Base-by-base conservation (phyloP, 805 yeast genomes). In the Soucietia sequanensis region DNA sequence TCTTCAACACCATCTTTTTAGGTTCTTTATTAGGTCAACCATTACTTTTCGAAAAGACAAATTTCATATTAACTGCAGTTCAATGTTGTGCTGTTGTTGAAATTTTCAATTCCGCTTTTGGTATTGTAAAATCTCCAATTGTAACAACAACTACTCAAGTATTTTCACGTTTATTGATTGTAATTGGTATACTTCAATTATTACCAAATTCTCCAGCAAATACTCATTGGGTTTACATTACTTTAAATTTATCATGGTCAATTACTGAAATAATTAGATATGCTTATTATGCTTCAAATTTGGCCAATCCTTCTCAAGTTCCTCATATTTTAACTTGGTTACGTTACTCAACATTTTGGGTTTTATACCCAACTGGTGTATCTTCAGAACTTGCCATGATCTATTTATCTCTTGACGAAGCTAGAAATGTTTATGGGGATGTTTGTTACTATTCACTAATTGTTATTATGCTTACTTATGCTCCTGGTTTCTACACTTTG, bases 331-430 rank as follows among this genome's bases (percentile, higher is more conserved):
- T 91, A 46, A 75, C 80, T 13, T 75, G 82, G 72, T 63, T 88
- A 44, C 76, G 99, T 52, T 93, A 93, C 71, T 84, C 85, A 43
- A 65, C 87, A 18, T 93, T 93, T 61, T 75, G 76, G 46, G 76
- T 87, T 2, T 68, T 93, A 44, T 93, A 93, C 54, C 99, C 99
- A 13, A 60, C 84, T 14, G 99, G 99, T 3, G 96, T 90, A n/a
- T 76, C 84, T 2, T 79, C 91, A 42, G 99, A 93, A 58, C 69
- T 84, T 40, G 52, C 70, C 23, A 76, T 88, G 62, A 72, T 87
- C 39, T 82, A 77, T 61, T 60, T 78, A 37, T 80, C 96, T 0
- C 68, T 91, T 33, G 74, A 71, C n/a, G 77, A 75, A 31, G 95
- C 96, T n/a, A 72, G 65, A 33, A 44, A 46, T 30, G 72, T 50